Evolutionary conservation across 2,329 filamentous ascomycete genomes (phyloP).

Genomic region (Cladosporium sp.): DNA sequence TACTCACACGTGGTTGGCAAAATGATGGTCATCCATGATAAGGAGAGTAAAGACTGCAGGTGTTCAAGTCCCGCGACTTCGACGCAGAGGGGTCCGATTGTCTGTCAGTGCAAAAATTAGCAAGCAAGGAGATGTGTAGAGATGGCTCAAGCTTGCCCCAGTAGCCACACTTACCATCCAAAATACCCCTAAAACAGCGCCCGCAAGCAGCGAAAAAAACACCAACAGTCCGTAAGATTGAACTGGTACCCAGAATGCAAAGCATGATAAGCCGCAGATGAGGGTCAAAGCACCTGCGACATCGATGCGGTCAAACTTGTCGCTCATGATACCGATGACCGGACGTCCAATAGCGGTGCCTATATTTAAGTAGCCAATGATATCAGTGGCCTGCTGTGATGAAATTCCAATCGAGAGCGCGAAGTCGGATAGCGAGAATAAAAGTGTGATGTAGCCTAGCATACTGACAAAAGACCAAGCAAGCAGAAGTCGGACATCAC

Average conservation of each 20-base stretch:
- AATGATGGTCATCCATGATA: conserved; percentile 34
- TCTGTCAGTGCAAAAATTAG: conserved; percentile 20
- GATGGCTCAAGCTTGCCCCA: too few relatives aligned
- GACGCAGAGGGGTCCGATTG: conserved; percentile 38
- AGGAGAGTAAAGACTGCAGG: conserved; percentile 37
- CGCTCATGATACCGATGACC: conserved; percentile 42
- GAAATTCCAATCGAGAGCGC: conserved; percentile 41
- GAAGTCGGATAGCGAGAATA: conserved; percentile 46
- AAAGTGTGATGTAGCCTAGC: conserved; percentile 45
- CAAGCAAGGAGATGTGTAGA: not conserved
- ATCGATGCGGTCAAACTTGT: conserved; percentile 41
- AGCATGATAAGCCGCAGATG: conserved; percentile 36
- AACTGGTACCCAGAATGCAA: conserved; percentile 46
- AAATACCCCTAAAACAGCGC: conserved; percentile 45
- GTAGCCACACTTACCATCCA: conserved; percentile 37
- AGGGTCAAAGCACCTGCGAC: conserved; percentile 39
- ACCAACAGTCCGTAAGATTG: conserved; percentile 39
- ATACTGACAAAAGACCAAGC: conserved; percentile 43
- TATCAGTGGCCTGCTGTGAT: conserved; percentile 35
- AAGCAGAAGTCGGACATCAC: conserved; percentile 34
- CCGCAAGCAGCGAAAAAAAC: conserved; percentile 42
- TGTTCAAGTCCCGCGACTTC: conserved; percentile 39
- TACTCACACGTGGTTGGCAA: conserved; percentile 27
- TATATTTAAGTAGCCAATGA: conserved; percentile 44
- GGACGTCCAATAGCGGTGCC: conserved; percentile 47